Percentiles rank a stretch among this genome's conserved stretches.
Evolutionary conservation across 1,284 basidiomycete species (phyloP).

Genomic region (Pterula multifida): DNA sequence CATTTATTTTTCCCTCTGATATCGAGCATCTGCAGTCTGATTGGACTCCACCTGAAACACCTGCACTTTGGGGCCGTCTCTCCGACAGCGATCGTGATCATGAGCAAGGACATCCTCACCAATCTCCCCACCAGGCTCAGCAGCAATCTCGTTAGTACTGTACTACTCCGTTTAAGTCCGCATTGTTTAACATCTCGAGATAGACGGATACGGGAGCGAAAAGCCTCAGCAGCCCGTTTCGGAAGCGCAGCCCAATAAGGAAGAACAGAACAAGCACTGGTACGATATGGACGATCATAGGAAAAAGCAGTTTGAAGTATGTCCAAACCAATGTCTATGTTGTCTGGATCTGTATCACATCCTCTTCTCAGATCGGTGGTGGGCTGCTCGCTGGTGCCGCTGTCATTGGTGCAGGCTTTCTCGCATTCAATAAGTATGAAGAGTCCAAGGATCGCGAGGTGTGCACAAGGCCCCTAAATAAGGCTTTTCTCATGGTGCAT

Average conservation of each 20-base stretch:
- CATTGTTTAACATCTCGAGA: slow-evolving; percentile 6
- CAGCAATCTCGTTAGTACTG: slow-evolving; percentile 9
- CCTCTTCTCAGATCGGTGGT: slow-evolving; percentile 41
- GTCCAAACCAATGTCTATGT: slow-evolving; percentile 7
- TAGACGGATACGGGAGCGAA: slow-evolving; percentile 10
- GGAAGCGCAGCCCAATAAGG: slow-evolving; percentile 25
- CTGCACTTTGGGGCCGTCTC: slow-evolving; percentile 55
- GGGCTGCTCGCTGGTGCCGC: slow-evolving; percentile 44
- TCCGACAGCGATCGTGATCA: slow-evolving; percentile 21
- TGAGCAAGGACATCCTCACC: slow-evolving; percentile 20
- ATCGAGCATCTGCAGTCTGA: slow-evolving; percentile 35
- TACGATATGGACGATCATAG: slow-evolving; percentile 37
- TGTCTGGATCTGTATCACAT: slow-evolving; percentile 1
- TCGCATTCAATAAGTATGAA: slow-evolving; percentile 43
- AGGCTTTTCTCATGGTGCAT: slow-evolving; percentile 1
- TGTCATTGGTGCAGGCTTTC: slow-evolving; percentile 36
- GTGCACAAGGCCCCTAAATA: slow-evolving; percentile 8
- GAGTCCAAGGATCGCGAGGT: slow-evolving; percentile 48
- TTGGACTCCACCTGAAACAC: slow-evolving; percentile 49
- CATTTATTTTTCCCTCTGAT: slow-evolving; percentile 5
- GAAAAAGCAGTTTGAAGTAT: slow-evolving; percentile 50
- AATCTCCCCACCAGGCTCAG: slow-evolving; percentile 15
- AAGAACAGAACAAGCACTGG: slow-evolving; percentile 47
- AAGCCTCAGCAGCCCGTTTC: slow-evolving; percentile 23
- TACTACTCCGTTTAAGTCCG: slow-evolving; percentile 3